These are phyloP conservation scores for Tetrapyrgos nigripes DNA, from an alignment of 1,284 basidiomycete genomes.

Conservation along the genomic window DNA sequence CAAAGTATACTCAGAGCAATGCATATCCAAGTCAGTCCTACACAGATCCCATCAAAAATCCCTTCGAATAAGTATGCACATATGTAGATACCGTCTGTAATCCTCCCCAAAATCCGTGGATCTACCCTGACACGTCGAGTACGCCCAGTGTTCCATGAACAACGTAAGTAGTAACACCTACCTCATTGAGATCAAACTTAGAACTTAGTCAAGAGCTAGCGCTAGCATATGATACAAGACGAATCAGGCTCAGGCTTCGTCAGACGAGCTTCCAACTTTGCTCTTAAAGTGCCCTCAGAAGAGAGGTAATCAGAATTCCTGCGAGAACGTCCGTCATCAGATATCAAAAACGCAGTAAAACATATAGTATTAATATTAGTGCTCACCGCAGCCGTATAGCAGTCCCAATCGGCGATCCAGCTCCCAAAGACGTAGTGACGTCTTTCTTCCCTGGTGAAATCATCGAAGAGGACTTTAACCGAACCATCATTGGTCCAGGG, in stretches of 20 bases:
- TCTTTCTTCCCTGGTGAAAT: background rate
- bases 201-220: too few species aligned
- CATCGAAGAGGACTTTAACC: background rate
- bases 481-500: background rate
- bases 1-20: too few species aligned
- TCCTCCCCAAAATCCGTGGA: too few species aligned
- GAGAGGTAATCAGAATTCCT: background rate
- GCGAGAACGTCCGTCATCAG: too few species aligned
- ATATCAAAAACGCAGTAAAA: background rate
- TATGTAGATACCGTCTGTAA: too few species aligned
- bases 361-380: background rate
- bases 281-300: background rate
- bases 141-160: too few species aligned
- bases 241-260: background rate
- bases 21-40: too few species aligned
- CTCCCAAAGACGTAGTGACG: background rate
- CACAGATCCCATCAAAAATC: too few species aligned
- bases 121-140: too few species aligned
- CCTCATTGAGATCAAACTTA: too few species aligned
- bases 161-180: too few species aligned
- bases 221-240: constrained; percentile 2
- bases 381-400: constrained; percentile 1
- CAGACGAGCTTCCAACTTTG: constrained; percentile 1
- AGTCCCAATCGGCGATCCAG: background rate
- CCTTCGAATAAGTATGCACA: too few species aligned